A percentile compares a stretch with the other conserved stretches of the same genome.
Conservation (phyloP, 768 basidiomycete species). For the Calvatia gigantea region DNA sequence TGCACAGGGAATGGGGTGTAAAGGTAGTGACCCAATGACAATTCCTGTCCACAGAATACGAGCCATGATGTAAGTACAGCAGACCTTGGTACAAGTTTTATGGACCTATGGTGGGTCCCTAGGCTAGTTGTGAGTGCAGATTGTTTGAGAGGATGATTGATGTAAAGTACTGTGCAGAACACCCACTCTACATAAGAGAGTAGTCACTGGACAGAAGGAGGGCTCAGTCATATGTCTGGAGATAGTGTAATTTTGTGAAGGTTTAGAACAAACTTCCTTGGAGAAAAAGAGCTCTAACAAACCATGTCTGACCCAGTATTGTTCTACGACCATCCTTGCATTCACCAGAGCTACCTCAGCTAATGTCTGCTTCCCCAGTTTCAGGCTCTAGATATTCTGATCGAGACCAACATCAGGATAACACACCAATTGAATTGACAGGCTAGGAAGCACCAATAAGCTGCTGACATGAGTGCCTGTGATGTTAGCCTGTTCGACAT, state of each 20-base stretch:
- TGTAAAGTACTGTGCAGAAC: constrained; percentile 56
- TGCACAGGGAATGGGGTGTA: constrained; percentile 74
- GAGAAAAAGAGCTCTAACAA: constrained; percentile 16
- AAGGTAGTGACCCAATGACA: constrained; percentile 70
- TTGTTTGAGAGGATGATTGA: constrained; percentile 42
- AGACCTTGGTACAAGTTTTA: constrained; percentile 18
- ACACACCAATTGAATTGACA: constrained; percentile 76
- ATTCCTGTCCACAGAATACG: constrained; percentile 57
- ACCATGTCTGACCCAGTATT: constrained; percentile 79
- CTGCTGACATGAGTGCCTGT: constrained; percentile 73
- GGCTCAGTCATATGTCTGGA: constrained; percentile 81
- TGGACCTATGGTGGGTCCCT: background rate
- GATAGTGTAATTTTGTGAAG: constrained; percentile 66
- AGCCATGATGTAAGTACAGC: constrained; percentile 34
- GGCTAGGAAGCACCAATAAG: constrained; percentile 74
- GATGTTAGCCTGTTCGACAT: constrained; percentile 83
- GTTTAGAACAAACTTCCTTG: constrained; percentile 21
- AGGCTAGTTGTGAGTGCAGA: background rate
- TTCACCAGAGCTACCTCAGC: constrained; percentile 62
- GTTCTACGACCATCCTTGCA: constrained; percentile 70
- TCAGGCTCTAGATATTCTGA: constrained; percentile 53
- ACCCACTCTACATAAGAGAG: constrained; percentile 78
- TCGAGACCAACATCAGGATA: constrained; percentile 72
- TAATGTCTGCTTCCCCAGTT: constrained; percentile 42
- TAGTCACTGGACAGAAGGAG: constrained; percentile 65